phyloP scores from a whole-genome alignment of 805 yeast genomes.

The Candida khao-thaluensis region DNA sequence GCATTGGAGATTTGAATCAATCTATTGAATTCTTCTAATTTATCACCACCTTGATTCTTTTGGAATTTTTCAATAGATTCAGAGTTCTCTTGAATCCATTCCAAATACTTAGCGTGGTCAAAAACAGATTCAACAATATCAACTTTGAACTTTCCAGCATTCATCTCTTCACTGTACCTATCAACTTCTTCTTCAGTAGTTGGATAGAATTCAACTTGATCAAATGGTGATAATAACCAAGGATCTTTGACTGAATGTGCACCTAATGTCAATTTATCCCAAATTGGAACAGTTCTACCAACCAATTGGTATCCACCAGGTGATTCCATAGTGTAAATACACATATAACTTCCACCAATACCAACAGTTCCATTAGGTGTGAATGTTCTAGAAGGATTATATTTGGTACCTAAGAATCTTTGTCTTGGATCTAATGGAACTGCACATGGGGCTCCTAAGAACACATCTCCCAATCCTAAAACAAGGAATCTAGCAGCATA shows the following conservation, averaged over 20 bases:
- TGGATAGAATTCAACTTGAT: conserved; percentile 92
- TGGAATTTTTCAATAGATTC: conserved; percentile 71
- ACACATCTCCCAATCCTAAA: conserved; percentile 94
- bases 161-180: conserved; percentile 62
- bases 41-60: conserved; percentile 71
- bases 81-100: conserved; percentile 74
- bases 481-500: conserved; percentile 90
- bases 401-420: conserved; percentile 86
- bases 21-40: conserved; percentile 79
- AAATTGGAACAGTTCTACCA: conserved; percentile 94
- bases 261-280: conserved; percentile 90
- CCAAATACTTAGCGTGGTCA: conserved; percentile 73
- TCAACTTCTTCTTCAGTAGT: conserved; percentile 85
- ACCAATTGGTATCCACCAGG: conserved; percentile 98
- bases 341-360: conserved; percentile 98
- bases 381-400: conserved; percentile 93
- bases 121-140: conserved; percentile 76
- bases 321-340: conserved; percentile 95
- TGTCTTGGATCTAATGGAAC: conserved; percentile 97
- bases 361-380: conserved; percentile 98
- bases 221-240: conserved; percentile 91
- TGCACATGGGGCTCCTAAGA: conserved; percentile 97
- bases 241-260: conserved; percentile 59
- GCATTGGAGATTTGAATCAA: conserved; percentile 79
- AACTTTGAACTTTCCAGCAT: conserved; percentile 76